Evolutionary conservation across 495 filamentous ascomycete species (phyloP).

Genomic region (Annulohypoxylon stygium): DNA sequence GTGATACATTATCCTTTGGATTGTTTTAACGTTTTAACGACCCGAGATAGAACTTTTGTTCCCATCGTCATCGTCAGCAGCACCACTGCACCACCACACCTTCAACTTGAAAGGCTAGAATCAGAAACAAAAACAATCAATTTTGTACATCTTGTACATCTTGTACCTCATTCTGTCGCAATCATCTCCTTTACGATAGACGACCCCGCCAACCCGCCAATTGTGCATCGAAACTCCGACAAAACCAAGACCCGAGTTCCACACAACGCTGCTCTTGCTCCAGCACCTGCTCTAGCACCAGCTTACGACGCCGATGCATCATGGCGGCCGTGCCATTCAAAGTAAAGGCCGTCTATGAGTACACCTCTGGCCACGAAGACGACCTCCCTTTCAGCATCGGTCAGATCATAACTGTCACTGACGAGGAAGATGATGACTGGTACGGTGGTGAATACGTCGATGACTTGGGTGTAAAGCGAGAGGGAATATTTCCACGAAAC

Average conservation of each 20-base stretch:
- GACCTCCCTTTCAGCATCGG: constrained; percentile 88
- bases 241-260: constrained; percentile 19
- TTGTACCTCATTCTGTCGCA: constrained; percentile 39
- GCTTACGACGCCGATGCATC: constrained; percentile 53
- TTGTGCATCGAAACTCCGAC: constrained; percentile 25
- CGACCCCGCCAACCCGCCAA: constrained; percentile 42
- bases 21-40: constrained; percentile 40
- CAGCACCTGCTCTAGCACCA: background rate
- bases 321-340: constrained; percentile 89
- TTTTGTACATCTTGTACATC: constrained; percentile 18
- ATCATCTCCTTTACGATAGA: constrained; percentile 32
- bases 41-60: constrained; percentile 17
- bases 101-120: constrained; percentile 7
- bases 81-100: background rate
- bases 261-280: constrained; percentile 19
- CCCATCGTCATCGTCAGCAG: constrained; percentile 12
- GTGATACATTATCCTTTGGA: constrained; percentile 35
- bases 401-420: constrained; percentile 93
- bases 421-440: constrained; percentile 93
- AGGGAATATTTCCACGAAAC: constrained; percentile 96
- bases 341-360: constrained; percentile 95
- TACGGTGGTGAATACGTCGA: constrained; percentile 92
- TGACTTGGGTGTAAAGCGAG: constrained; percentile 74
- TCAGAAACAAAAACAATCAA: constrained; percentile 21
- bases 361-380: constrained; percentile 89